Percentiles rank a stretch among this genome's conserved stretches.
phyloP scores from a whole-genome alignment of 2,329 filamentous ascomycete species.

The Penicillium sp. region DNA sequence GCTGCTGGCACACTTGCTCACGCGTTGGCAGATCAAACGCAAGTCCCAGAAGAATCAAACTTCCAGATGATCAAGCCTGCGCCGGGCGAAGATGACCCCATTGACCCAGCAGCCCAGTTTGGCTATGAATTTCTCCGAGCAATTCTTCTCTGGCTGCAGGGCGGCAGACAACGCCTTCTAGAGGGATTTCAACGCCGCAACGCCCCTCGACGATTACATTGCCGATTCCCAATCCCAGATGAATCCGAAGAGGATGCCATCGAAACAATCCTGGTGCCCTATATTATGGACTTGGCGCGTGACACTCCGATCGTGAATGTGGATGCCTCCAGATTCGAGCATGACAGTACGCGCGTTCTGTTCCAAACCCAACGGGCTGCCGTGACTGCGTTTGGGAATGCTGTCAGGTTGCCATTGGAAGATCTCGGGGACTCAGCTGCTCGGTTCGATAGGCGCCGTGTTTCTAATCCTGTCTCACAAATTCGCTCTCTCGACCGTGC shows the following conservation, averaged over 20 bases:
- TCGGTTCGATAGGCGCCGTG: slow-evolving; percentile 18
- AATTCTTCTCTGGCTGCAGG: slow-evolving; percentile 61
- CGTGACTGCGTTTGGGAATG: slow-evolving; percentile 55
- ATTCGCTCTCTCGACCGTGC: slow-evolving; percentile 34
- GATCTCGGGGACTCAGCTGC: slow-evolving; percentile 46
- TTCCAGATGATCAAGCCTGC: slow-evolving; percentile 52
- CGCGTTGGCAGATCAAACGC: slow-evolving; percentile 54
- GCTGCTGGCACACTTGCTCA: slow-evolving; percentile 58
- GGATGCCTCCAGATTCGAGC: slow-evolving; percentile 57
- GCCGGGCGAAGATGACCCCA: slow-evolving; percentile 41
- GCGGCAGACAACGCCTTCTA: slow-evolving; percentile 54
- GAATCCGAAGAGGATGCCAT: slow-evolving; percentile 53
- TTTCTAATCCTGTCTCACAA: slow-evolving; percentile 20
- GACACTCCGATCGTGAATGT: slow-evolving; percentile 53
- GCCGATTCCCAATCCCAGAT: slow-evolving; percentile 53
- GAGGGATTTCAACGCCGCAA: slow-evolving; percentile 54
- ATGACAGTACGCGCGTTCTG: slow-evolving; percentile 51
- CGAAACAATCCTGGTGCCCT: slow-evolving; percentile 57
- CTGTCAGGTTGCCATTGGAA: slow-evolving; percentile 52
- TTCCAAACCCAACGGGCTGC: slow-evolving; percentile 55
- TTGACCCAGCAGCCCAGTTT: slow-evolving; percentile 51
- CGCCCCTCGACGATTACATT: slow-evolving; percentile 38
- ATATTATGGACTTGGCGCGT: slow-evolving; percentile 54
- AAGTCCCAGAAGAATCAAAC: slow-evolving; percentile 36
- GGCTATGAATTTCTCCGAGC: slow-evolving; percentile 65